Percentiles rank a stretch among this genome's conserved stretches.
Conservation (phyloP, 345 rosid species). For the Salix dunnii region DNA sequence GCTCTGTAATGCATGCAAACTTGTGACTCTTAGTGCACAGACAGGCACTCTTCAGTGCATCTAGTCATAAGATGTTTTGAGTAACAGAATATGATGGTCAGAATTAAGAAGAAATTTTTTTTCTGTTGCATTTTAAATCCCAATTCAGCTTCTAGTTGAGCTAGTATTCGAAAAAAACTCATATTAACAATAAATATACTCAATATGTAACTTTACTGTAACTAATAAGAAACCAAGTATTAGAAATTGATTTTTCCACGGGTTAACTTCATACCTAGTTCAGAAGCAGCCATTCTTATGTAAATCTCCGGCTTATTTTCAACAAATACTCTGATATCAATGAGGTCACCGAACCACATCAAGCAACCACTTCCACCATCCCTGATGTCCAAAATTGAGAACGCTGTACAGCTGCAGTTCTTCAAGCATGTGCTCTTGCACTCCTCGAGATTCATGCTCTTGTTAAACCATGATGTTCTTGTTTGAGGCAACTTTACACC, state of each 20-base stretch:
- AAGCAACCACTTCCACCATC: constrained; percentile 12
- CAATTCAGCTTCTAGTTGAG: neutral
- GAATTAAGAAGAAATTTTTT: neutral
- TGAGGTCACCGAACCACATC: constrained; percentile 2
- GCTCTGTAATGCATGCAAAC: too few relatives aligned
- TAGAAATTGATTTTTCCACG: neutral
- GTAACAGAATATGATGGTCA: neutral
- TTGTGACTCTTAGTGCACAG: too few relatives aligned
- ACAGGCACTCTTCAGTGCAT: neutral
- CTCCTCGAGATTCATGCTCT: neutral
- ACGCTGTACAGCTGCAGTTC: constrained; percentile 2
- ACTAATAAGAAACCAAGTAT: neutral
- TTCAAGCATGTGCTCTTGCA: constrained; percentile 1
- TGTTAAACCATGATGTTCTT: neutral
- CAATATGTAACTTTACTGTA: neutral
- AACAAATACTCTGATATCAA: neutral
- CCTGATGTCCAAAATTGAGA: constrained; percentile 6
- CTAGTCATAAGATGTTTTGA: neutral
- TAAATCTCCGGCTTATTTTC: neutral
- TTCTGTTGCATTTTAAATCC: neutral
- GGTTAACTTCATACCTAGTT: neutral
- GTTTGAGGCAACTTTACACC: constrained; percentile 9
- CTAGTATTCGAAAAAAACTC: neutral
- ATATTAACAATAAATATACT: neutral
- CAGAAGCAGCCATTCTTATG: neutral